Evolutionary conservation across 805 yeast species (phyloP), one percentile per base, ranked within the genome.

Genomic region (Candida vaughaniae): DNA sequence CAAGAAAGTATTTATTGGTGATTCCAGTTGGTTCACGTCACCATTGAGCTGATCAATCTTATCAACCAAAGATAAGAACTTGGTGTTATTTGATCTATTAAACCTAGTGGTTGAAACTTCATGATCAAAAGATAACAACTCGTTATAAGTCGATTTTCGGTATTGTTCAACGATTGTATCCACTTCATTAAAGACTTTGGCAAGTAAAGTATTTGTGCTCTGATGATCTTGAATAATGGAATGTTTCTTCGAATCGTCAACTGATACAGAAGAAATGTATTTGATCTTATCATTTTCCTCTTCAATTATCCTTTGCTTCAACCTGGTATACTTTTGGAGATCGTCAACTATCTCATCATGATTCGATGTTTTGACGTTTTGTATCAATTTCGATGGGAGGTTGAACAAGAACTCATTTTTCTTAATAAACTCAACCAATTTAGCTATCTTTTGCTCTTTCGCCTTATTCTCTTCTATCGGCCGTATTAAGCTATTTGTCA

Each of bases 401-500:
- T 67, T 64, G 38, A 68, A 68, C 27, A 68, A 48, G 31, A 57
- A 62, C 25, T 49, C 48, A 41, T 68, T 54, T 3, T 44, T 35
- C 11, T 51, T 51, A 10, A 67, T 45, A 37, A 66, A 65, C 5
- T 66, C 72, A 25, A 68, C 61, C 37, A 67, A 48, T 31, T 46
- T 53, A 16, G 48, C 28, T 16, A 67, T 45, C 36, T 67, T 68
- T 6, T 37, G 38, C 47, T 66, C 71, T 40, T 56, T 62, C 17
- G 51, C 48, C 36, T 60, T 58, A 38, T 64, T 64, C 25, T 68
- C 73, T 44, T 57, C 49, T 10, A 68, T 62, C 5, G 74, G 74
- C 30, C 71, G 50, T 20, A 68, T 65, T 58, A 65, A 58, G 29
- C 65, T 47, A 6, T 66, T 48, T 0, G 71, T 57, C 1, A 66